These are phyloP conservation scores for Pseudogymnoascus pannorum DNA, from an alignment of 2,329 filamentous ascomycete genomes.

Conservation along the genomic window DNA sequence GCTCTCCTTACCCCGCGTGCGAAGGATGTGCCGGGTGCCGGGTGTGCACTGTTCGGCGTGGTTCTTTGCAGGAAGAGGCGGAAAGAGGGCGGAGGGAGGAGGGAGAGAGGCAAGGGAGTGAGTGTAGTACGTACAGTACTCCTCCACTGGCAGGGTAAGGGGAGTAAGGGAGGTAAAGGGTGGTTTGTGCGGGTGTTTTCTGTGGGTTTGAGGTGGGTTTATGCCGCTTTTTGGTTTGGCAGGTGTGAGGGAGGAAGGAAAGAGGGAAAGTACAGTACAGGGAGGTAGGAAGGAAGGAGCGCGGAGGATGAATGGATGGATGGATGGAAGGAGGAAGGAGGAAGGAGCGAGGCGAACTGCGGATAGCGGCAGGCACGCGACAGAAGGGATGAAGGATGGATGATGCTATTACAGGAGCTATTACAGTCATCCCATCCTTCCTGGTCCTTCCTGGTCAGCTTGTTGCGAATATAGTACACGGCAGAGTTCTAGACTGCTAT, in stretches of 20 bases:
- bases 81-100: too few relatives aligned
- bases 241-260: neutral
- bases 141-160: neutral
- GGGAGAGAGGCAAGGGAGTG: too few relatives aligned
- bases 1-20: constrained; percentile 86
- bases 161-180: neutral
- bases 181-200: neutral
- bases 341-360: neutral
- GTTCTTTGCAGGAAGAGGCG: neutral
- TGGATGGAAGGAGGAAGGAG: neutral
- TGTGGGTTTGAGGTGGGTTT: neutral
- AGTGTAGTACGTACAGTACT: too few relatives aligned
- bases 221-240: neutral
- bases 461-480: neutral
- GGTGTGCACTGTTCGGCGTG: neutral
- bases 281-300: neutral
- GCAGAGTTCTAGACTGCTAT: too few relatives aligned
- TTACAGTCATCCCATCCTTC: neutral
- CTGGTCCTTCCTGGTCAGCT: too few relatives aligned
- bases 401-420: neutral
- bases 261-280: neutral
- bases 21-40: constrained; percentile 49
- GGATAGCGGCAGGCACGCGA: neutral
- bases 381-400: neutral
- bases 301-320: neutral